Base-by-base conservation (phyloP, 164 flowering plant species). In the Echeveria elegans region DNA sequence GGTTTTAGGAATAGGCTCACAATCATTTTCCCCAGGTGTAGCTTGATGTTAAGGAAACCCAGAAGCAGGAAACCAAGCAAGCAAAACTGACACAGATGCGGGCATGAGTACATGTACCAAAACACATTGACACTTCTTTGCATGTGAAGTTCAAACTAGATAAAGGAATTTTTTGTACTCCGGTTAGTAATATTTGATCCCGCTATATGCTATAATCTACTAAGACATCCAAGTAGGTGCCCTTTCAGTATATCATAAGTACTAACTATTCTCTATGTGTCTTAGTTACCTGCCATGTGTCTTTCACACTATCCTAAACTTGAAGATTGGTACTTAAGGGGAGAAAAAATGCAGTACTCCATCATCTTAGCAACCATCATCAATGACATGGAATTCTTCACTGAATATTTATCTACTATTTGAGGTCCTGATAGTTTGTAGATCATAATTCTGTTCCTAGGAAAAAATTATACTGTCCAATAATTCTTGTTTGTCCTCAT, bases 351-450 rank as follows among this genome's bases (percentile, higher is more conserved):
- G 18, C 37, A 29, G 37, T 4, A 60, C 1, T 60, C 12, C 8
- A 62, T 62, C 64, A 31, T 62, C 40, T 31, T 62, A n/a, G 14
- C n/a, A 62, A 62, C 15, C 10, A 62, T 60, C 16, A 7, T 58
- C 24, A 30, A 7, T 24, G 23, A 30, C 23, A 58, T 11, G 23
- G 1, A 4, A 24, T 24, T 16, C 29, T 28, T 8, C 10, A 56
- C 21, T 6, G 32, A 58, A 4, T n/a, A n/a, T 24, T 23, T 18
- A 58, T 41, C 4, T 8, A 41, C 47, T 8, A 41, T 41, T 41
- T 8, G 47, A 10, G 47, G 15, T 41, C 2, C 16, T 41, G 37
- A 34, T n/a, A 41, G 15, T 41, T 41, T 5, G 47, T 15, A 41
- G 29, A 65, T 65, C 52, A 34, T 41, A 30, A 18, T 28, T 47